These are phyloP conservation scores for Cladochytrium replicatum DNA, from an alignment of 192 early-diverging fungal genomes.

Conservation along the genomic window DNA sequence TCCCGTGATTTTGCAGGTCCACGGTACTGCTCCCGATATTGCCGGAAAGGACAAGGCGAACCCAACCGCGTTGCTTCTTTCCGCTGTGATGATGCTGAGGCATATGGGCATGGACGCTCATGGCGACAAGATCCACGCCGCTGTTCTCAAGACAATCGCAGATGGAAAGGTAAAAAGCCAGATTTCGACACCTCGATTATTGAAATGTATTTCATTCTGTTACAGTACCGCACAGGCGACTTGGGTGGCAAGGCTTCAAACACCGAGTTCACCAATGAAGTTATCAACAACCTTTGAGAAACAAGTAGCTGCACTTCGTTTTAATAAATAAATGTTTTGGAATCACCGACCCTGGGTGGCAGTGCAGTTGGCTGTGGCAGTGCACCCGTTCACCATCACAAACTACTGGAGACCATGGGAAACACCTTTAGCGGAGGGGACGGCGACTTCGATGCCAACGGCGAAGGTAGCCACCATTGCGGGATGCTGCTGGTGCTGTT, in stretches of 20 bases:
- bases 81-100: slow-evolving; percentile 94
- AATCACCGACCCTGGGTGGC: too few relatives aligned
- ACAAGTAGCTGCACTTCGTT: too few relatives aligned
- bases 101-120: slow-evolving; percentile 82
- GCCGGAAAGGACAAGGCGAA: slow-evolving; percentile 94
- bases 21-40: slow-evolving; percentile 93
- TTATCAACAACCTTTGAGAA: slow-evolving; percentile 51
- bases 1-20: slow-evolving; percentile 17
- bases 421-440: too few relatives aligned
- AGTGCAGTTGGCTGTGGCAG: too few relatives aligned
- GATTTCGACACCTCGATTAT: slow-evolving; percentile 3
- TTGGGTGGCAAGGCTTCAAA: slow-evolving; percentile 84
- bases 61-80: slow-evolving; percentile 89
- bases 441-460: too few relatives aligned
- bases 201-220: background rate
- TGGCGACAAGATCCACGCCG: slow-evolving; percentile 77
- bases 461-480: too few relatives aligned
- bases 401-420: too few relatives aligned
- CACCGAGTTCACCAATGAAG: slow-evolving; percentile 82
- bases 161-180: slow-evolving; percentile 58
- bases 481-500: too few relatives aligned
- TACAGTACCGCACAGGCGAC: slow-evolving; percentile 75
- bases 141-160: slow-evolving; percentile 90
- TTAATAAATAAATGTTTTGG: too few relatives aligned
- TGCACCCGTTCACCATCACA: too few relatives aligned